Base-by-base conservation (phyloP, 768 basidiomycete species). In the Tephrocybe sp. region DNA sequence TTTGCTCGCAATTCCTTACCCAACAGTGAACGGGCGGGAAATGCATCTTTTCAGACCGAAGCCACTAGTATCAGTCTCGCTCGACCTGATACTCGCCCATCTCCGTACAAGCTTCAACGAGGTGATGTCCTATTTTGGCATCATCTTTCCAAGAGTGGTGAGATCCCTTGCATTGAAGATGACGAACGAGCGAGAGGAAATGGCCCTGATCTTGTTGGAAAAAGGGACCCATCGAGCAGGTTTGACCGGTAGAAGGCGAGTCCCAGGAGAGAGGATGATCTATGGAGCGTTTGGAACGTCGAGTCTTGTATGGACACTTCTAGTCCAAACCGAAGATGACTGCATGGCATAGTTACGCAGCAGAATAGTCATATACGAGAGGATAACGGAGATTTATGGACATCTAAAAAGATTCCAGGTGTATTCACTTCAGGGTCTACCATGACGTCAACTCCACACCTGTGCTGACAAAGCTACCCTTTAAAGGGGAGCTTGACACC, bases 61-160 rank as follows among this genome's bases (percentile, higher is more conserved):
- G 45, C 52, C 39, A 61, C 43, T 39, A 49, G 47, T 25, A 47
- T 56, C 16, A 34, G 37, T 24, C 55, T n/a, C n/a, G n/a, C 53
- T 27, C 57, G 50, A 24, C 48, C 54, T 27, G 52, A 46, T 52
- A 33, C 59, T 33, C 61, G 55, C 38, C 47, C 64, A 19, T 50
- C 44, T 48, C 64, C 66, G 30, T 69, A 67, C 49, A 70, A 64
- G 41, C 75, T 84, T 25, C 72, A 68, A 57, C 69, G 73, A 9
- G 87, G 87, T 18, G 85, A 88, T 53, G 61, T 80, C 9, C 68
- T 90, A 15, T 87, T 76, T 60, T 91, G 88, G 88, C 86, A 90
- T 61, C 83, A 89, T 56, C 81, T 90, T 50, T 64, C 74, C 41
- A 80, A 79, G 55, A 77, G 74, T 51, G 88, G 88, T 11, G 88